A percentile compares a stretch with the other conserved stretches of the same genome.
phyloP scores from a whole-genome alignment of 2,329 filamentous ascomycete species.

The Botrytis paeoniae region DNA sequence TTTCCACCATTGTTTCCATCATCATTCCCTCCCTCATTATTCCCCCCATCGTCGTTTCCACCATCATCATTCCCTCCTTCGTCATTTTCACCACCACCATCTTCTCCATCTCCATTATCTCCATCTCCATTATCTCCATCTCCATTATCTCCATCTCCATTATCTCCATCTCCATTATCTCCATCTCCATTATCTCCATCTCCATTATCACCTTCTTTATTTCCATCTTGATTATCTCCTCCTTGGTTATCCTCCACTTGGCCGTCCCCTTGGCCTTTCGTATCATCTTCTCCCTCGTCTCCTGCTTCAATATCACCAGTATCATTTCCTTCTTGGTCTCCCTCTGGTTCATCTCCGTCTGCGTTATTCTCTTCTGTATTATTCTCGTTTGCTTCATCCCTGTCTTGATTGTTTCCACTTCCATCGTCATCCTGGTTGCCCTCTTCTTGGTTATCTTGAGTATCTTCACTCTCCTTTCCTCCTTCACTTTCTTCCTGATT shows the following conservation, averaged over 20 bases:
- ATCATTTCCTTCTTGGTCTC: neutral
- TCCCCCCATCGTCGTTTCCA: too few species aligned
- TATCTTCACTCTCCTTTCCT: neutral
- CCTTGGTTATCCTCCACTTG: neutral
- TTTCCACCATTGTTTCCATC: too few species aligned
- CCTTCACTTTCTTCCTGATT: neutral
- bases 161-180: too few species aligned
- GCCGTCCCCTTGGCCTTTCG: neutral
- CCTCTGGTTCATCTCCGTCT: neutral
- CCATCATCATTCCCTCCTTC: too few species aligned
- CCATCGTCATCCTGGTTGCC: neutral
- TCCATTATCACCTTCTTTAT: too few species aligned
- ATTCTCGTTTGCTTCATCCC: neutral
- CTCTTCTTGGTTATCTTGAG: neutral
- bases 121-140: too few species aligned
- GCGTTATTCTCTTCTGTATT: neutral
- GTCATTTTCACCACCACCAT: too few species aligned
- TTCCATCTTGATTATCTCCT: too few species aligned
- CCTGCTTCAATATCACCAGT: neutral
- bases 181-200: too few species aligned
- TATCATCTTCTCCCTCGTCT: neutral
- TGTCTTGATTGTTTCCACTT: neutral
- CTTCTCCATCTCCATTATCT: too few species aligned
- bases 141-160: too few species aligned
- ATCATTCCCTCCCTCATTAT: too few species aligned